Evolutionary conservation across 306 rosid genomes (phyloP).

Genomic region (Dicorynia guianensis): DNA sequence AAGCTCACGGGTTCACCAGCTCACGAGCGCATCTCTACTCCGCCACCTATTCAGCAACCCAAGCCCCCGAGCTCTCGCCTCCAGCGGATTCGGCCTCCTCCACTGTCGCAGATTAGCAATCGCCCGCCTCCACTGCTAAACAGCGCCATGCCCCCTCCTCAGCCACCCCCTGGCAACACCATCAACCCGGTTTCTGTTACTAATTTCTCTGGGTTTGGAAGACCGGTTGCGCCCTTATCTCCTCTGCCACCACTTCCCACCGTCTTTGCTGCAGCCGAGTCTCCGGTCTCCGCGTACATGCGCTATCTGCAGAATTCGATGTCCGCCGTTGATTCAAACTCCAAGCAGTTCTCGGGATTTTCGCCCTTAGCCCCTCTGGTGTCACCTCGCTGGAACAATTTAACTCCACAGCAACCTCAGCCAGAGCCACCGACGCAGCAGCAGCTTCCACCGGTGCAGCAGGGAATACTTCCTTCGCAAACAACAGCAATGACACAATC

Average conservation of each 20-base stretch:
- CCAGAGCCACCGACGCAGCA: constrained; percentile 37
- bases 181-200: background rate
- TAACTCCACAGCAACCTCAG: constrained; percentile 38
- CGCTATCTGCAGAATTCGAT: constrained; percentile 55
- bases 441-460: constrained; percentile 33
- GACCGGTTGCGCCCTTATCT: constrained; percentile 59
- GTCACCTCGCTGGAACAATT: constrained; percentile 68
- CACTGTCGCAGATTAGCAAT: constrained; percentile 57
- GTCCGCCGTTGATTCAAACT: constrained; percentile 45
- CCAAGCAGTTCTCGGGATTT: constrained; percentile 62
- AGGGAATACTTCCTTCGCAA: constrained; percentile 33
- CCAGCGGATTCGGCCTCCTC: constrained; percentile 81
- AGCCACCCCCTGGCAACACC: constrained; percentile 40
- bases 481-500: constrained; percentile 31
- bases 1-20: constrained; percentile 85
- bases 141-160: constrained; percentile 36
- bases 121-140: constrained; percentile 55
- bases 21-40: constrained; percentile 59
- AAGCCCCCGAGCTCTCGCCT: constrained; percentile 73
- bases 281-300: constrained; percentile 77
- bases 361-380: constrained; percentile 64
- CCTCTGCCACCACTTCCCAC: constrained; percentile 77
- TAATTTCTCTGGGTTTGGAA: constrained; percentile 46
- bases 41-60: constrained; percentile 67
- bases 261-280: constrained; percentile 67